Conservation (phyloP, 495 filamentous ascomycete genomes). For the Aspergillus diversus region DNA sequence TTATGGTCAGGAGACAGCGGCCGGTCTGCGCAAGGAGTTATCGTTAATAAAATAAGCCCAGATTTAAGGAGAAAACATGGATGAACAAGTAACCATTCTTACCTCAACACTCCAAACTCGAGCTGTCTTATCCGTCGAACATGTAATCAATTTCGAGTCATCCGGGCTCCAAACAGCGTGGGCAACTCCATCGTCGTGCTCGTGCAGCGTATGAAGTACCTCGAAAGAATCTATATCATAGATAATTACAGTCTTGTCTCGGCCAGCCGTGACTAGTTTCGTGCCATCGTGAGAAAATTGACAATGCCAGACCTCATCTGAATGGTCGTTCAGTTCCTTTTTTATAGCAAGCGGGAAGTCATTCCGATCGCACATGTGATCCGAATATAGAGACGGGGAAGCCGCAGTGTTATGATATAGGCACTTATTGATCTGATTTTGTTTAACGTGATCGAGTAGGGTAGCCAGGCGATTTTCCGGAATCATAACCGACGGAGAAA, state of each 20-base stretch:
- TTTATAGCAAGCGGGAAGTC: conserved; percentile 74
- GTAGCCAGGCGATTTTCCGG: conserved; percentile 89
- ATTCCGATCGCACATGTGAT: conserved; percentile 80
- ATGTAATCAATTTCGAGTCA: conserved; percentile 80
- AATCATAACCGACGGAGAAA: conserved; percentile 98
- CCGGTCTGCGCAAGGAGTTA: conserved; percentile 63
- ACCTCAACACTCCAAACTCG: conserved; percentile 81
- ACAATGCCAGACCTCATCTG: conserved; percentile 88
- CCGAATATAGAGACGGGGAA: conserved; percentile 82
- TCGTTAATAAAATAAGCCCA: neutral
- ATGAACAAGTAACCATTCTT: conserved; percentile 33
- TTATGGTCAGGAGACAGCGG: conserved; percentile 61
- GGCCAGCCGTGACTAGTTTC: conserved; percentile 79
- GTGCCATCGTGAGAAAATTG: conserved; percentile 89
- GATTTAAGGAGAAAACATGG: conserved; percentile 2
- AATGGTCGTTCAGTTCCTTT: conserved; percentile 71
- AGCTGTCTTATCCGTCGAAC: conserved; percentile 72
- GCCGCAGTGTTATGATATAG: conserved; percentile 84
- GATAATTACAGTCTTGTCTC: conserved; percentile 73
- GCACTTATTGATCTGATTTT: conserved; percentile 78
- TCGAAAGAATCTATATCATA: conserved; percentile 77
- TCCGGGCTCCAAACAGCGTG: conserved; percentile 92
- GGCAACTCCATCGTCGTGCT: conserved; percentile 68
- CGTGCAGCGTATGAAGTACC: conserved; percentile 63
- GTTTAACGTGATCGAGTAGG: conserved; percentile 81